phyloP scores from a whole-genome alignment of 352 stramenopile genomes.

The Lagenidium giganteum region DNA sequence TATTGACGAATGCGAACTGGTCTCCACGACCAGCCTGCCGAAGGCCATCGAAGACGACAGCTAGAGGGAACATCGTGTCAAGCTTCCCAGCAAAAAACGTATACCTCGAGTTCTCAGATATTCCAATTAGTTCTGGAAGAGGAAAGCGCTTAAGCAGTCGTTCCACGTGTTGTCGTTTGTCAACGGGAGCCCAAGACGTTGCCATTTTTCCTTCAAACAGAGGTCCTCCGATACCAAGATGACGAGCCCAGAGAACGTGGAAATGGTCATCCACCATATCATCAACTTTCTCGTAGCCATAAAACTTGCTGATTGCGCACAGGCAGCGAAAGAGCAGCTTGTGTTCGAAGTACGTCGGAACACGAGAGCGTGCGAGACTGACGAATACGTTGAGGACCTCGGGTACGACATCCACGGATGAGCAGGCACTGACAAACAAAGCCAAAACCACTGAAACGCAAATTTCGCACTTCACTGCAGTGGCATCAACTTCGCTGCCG shows the following conservation, averaged over 20 bases:
- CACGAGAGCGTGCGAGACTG: constrained; percentile 30
- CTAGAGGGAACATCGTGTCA: constrained; percentile 15
- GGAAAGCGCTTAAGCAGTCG: constrained; percentile 37
- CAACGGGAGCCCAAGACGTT: too few relatives aligned
- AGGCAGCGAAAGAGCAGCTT: constrained; percentile 38
- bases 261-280: constrained; percentile 69
- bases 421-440: constrained; percentile 67
- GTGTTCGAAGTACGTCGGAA: constrained; percentile 28
- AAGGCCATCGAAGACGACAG: constrained; percentile 18
- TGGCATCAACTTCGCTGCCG: not conserved
- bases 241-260: constrained; percentile 43
- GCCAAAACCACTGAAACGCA: constrained; percentile 43
- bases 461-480: constrained; percentile 3
- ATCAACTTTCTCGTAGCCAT: constrained; percentile 34
- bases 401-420: constrained; percentile 43
- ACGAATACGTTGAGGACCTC: constrained; percentile 48
- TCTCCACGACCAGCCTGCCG: too few relatives aligned
- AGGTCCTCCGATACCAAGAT: constrained; percentile 5
- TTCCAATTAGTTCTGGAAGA: constrained; percentile 17
- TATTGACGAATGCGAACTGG: constrained; percentile 13
- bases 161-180: too few relatives aligned
- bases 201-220: too few relatives aligned
- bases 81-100: constrained; percentile 6
- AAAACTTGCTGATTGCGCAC: constrained; percentile 30
- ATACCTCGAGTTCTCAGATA: too few relatives aligned